Evolutionary conservation across 1,139 yeast species (phyloP).

Genomic region (Sugiyamaella pinicola): DNA sequence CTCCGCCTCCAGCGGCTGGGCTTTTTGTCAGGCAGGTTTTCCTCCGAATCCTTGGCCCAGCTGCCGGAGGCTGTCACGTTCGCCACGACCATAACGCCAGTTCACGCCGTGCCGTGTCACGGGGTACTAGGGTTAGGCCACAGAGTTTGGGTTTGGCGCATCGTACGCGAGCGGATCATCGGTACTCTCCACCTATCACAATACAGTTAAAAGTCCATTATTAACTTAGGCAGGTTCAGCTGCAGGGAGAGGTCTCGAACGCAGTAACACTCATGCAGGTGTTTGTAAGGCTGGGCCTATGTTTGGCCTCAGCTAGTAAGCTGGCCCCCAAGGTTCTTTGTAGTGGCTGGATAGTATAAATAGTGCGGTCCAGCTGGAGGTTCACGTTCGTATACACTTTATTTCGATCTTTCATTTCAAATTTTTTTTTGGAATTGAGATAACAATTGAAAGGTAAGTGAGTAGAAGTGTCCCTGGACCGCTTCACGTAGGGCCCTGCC

Average conservation of each 20-base stretch:
- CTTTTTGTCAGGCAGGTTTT: too few relatives aligned
- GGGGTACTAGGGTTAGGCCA: too few relatives aligned
- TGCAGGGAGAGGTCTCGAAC: conserved; percentile 15
- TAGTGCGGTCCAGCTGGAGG: neutral
- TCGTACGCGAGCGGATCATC: too few relatives aligned
- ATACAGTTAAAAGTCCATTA: conserved; percentile 2
- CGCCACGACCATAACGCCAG: too few relatives aligned
- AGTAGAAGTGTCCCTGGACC: neutral
- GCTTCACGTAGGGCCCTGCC: too few relatives aligned
- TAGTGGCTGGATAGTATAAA: conserved; percentile 7
- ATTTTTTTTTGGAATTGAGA: neutral
- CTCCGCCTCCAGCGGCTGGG: too few relatives aligned
- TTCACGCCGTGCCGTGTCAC: too few relatives aligned
- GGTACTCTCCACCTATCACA: conserved; percentile 8
- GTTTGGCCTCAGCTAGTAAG: too few relatives aligned
- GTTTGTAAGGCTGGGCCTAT: conserved; percentile 10
- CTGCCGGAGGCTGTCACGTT: too few relatives aligned
- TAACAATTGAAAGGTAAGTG: conserved; percentile 1
- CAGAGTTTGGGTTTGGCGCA: too few relatives aligned
- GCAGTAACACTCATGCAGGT: neutral
- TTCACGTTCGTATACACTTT: too few relatives aligned
- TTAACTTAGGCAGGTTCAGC: conserved; percentile 12
- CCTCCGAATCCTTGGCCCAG: too few relatives aligned
- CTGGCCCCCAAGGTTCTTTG: conserved; percentile 7
- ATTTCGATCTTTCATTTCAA: neutral